These are phyloP conservation scores for Podospora anserina DNA, from an alignment of 495 filamentous ascomycete species.

Conservation along the genomic window DNA sequence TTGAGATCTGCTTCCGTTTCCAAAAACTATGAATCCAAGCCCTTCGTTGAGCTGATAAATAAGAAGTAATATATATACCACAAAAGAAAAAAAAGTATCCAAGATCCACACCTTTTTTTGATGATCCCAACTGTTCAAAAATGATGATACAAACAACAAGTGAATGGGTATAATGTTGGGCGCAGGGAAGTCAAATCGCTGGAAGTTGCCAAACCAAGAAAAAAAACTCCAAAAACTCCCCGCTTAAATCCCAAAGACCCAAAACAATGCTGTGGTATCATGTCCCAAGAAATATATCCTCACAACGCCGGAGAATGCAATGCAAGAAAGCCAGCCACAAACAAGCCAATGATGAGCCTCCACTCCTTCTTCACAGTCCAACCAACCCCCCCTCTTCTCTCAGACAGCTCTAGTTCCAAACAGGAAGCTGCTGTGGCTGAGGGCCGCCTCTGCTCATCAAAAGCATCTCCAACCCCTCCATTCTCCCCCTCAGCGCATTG, in stretches of 20 bases:
- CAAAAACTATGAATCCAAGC: neutral
- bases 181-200: neutral
- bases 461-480: constrained; percentile 61
- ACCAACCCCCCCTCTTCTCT: neutral
- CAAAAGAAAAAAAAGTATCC: neutral
- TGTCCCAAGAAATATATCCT: neutral
- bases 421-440: neutral
- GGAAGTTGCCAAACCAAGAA: neutral
- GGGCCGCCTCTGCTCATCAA: constrained; percentile 24
- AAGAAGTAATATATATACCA: neutral
- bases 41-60: neutral
- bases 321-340: neutral
- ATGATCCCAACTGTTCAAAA: neutral
- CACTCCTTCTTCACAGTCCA: neutral
- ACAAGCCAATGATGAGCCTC: neutral
- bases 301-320: neutral
- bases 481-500: constrained; percentile 59
- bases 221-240: constrained; percentile 3
- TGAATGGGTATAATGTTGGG: neutral
- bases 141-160: neutral
- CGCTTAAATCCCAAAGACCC: neutral
- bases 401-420: constrained; percentile 1
- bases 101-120: neutral
- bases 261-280: neutral
- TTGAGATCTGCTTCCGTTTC: neutral